phyloP scores from a whole-genome alignment of 2,329 filamentous ascomycete species.

The Colletotrichum sp. region DNA sequence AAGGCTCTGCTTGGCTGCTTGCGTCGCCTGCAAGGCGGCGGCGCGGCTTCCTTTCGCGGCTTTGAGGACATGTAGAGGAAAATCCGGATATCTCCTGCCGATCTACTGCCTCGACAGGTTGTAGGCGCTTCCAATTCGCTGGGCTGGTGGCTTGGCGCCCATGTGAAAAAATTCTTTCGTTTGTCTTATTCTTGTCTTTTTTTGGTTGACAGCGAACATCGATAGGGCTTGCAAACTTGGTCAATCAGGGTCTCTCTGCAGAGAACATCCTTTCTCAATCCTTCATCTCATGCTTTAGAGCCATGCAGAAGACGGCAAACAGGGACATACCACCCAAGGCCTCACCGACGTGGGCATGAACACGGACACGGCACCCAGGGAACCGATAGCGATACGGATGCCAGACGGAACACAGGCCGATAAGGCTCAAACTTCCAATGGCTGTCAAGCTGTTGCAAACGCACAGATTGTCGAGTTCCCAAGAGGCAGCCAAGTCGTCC shows the following conservation, averaged over 20 bases:
- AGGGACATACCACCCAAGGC: not conserved
- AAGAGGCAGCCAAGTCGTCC: not conserved
- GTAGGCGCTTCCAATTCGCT: slow-evolving; percentile 1
- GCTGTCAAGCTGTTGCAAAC: slow-evolving; percentile 2
- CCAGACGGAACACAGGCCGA: not conserved
- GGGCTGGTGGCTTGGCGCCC: slow-evolving; percentile 4
- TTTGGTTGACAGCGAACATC: not conserved
- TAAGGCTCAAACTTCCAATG: not conserved
- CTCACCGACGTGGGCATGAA: not conserved
- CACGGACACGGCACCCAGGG: not conserved
- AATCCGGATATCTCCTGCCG: slow-evolving; percentile 16
- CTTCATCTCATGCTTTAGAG: not conserved
- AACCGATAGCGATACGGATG: not conserved
- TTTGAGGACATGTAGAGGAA: not conserved
- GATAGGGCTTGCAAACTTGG: not conserved
- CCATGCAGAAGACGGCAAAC: not conserved
- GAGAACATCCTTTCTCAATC: not conserved
- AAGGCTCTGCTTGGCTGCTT: not conserved
- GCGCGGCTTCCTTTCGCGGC: not conserved
- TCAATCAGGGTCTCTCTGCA: not conserved
- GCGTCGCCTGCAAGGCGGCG: not conserved
- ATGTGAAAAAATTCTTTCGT: slow-evolving; percentile 14
- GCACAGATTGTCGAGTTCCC: not conserved
- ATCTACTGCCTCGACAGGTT: not conserved
- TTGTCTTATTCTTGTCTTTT: not conserved